A percentile compares a stretch with the other conserved stretches of the same genome.
Evolutionary conservation across 2,329 filamentous ascomycete species (phyloP).

Genomic region (Xylariaceae sp.): DNA sequence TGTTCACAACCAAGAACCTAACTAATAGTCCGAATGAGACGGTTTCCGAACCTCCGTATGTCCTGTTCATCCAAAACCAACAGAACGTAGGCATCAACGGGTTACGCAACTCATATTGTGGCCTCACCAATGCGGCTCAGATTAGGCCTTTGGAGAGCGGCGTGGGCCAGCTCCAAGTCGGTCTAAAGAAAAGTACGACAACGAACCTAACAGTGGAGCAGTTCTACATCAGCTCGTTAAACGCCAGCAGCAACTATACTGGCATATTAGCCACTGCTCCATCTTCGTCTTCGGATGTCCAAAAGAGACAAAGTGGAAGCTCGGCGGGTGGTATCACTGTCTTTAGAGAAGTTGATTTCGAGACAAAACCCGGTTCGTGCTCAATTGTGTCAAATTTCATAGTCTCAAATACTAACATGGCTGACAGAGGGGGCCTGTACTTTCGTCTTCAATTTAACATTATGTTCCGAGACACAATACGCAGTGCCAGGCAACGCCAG

Average conservation of each 20-base stretch:
- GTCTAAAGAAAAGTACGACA: constrained; percentile 65
- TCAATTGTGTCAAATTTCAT: background rate
- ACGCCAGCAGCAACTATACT: constrained; percentile 65
- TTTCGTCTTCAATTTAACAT: constrained; percentile 79
- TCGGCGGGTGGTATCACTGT: constrained; percentile 73
- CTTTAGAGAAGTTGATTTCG: constrained; percentile 68
- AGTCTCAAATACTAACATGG: background rate
- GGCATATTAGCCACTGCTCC: constrained; percentile 62
- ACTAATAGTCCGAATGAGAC: constrained; percentile 53
- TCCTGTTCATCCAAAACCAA: constrained; percentile 69
- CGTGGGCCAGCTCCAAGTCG: constrained; percentile 45
- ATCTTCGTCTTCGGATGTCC: constrained; percentile 32
- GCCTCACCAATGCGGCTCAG: constrained; percentile 62
- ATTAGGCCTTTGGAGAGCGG: constrained; percentile 56
- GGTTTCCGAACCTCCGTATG: constrained; percentile 61
- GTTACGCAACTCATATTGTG: constrained; percentile 77
- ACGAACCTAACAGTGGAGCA: constrained; percentile 75
- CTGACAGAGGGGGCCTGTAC: constrained; percentile 53
- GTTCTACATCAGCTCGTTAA: constrained; percentile 77
- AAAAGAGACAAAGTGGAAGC: constrained; percentile 50
- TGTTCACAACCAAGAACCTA: constrained; percentile 74
- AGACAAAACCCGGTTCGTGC: constrained; percentile 67
- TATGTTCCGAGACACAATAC: constrained; percentile 86
- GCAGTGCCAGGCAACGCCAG: constrained; percentile 78
- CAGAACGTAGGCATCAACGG: constrained; percentile 61